A percentile compares a stretch with the other conserved stretches of the same genome.
Evolutionary conservation across 306 rosid species (phyloP).

Genomic region (Mimosa bimucronata): DNA sequence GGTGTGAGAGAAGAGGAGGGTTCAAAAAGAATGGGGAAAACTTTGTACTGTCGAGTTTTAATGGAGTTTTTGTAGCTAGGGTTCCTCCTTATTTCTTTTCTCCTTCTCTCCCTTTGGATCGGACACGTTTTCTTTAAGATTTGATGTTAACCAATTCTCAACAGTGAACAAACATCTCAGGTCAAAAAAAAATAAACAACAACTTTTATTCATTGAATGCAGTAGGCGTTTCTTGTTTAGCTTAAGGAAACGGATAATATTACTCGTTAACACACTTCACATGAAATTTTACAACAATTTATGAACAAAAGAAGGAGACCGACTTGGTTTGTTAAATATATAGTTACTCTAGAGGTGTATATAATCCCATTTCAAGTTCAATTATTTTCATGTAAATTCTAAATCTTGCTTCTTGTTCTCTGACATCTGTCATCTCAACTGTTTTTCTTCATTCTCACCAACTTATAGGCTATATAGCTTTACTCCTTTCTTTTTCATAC

Average conservation of each 20-base stretch:
- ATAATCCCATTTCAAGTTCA: not conserved
- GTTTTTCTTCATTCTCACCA: slow-evolving; percentile 46
- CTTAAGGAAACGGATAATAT: not conserved
- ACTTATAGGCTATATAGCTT: not conserved
- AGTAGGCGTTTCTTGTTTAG: not conserved
- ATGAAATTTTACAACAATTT: not conserved
- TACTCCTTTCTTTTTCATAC: slow-evolving; percentile 43
- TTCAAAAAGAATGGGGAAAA: not conserved
- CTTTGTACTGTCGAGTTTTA: slow-evolving; percentile 37
- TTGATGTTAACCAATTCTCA: not conserved
- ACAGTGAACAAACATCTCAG: slow-evolving; percentile 7
- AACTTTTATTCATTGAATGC: not conserved
- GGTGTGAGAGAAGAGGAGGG: slow-evolving; percentile 2
- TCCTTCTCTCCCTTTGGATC: not conserved
- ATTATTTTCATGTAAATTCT: slow-evolving; percentile 43
- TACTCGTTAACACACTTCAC: not conserved
- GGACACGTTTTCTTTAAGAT: not conserved
- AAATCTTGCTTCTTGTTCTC: slow-evolving; percentile 26
- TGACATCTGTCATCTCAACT: slow-evolving; percentile 57
- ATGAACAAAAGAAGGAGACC: slow-evolving; percentile 5
- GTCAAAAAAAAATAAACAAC: too few relatives aligned
- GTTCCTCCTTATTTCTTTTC: slow-evolving; percentile 35
- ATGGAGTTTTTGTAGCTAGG: slow-evolving; percentile 44
- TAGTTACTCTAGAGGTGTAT: not conserved
- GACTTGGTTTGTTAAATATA: not conserved